A percentile compares a stretch with the other conserved stretches of the same genome.
Evolutionary conservation across 2,329 filamentous ascomycete species (phyloP).

Genomic region (Ophiocordyceps polyrhachis-furcata): DNA sequence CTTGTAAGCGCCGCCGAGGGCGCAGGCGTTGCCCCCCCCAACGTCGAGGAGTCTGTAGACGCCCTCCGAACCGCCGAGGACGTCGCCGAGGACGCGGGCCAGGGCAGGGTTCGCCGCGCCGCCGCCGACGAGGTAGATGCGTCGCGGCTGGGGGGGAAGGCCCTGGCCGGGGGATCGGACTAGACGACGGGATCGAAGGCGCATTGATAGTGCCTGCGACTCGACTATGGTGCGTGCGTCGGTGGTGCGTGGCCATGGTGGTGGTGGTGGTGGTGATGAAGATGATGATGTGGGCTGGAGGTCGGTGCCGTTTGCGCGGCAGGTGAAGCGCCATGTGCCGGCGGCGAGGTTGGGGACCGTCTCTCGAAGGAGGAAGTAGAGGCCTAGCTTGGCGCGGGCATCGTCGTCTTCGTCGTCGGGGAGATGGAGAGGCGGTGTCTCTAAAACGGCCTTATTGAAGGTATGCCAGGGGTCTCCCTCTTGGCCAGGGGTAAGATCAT

Average conservation of each 20-base stretch:
- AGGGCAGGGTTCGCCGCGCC: conserved; percentile 83
- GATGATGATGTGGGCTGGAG: conserved; percentile 13
- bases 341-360: conserved; percentile 82
- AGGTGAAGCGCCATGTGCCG: conserved; percentile 72
- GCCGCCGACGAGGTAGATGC: conserved; percentile 88
- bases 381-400: conserved; percentile 55
- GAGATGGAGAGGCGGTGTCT: conserved; percentile 51
- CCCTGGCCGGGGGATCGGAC: conserved; percentile 35
- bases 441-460: conserved; percentile 59
- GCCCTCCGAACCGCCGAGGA: conserved; percentile 74
- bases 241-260: conserved; percentile 30
- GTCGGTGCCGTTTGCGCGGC: conserved; percentile 33
- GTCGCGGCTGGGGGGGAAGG: conserved; percentile 66
- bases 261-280: conserved; percentile 3
- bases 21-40: conserved; percentile 86
- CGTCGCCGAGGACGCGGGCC: conserved; percentile 64
- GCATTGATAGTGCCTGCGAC: conserved; percentile 83
- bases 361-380: conserved; percentile 92
- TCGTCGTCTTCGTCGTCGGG: conserved; percentile 22
- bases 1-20: conserved; percentile 86
- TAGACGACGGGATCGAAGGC: conserved; percentile 63
- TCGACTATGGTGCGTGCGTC: conserved; percentile 82
- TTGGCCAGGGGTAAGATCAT: conserved; percentile 43
- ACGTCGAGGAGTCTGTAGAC: conserved; percentile 77
- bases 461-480: conserved; percentile 45